Evolutionary conservation across 805 yeast genomes (phyloP), one percentile per base, ranked within the genome.

Genomic region (Kuraishia molischiana): DNA sequence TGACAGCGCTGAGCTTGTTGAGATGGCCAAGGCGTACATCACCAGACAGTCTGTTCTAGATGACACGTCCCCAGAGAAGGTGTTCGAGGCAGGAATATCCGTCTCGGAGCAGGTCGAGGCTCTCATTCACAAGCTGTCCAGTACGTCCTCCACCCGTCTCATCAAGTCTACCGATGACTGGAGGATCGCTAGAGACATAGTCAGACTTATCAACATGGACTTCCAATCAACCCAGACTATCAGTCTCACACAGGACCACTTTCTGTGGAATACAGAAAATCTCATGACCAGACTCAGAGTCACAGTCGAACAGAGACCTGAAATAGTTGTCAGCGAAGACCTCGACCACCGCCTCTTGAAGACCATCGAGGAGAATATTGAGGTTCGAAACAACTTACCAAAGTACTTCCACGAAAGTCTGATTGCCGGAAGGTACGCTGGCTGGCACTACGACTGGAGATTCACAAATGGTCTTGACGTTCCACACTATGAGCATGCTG

Each of bases 361-460:
- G 34, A 29, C 38, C 6, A 47, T 51, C 35, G 41, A 44, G 34
- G 18, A 38, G 19, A 15, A 8, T 10, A 5, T 31, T 6, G 34
- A 19, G 5, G n/a, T 9, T 5, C 8, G n/a, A 8, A 8, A 22
- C 22, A 38, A 44, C 29, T 42, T 41, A 29, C 31, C 43, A 1
- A 55, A 66, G 35, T 59, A 62, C 46, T 59, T 67, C 42, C 52
- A 56, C 37, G 73, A 68, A 47, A 64, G 70, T 4, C 36, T 46
- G 19, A 44, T 40, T 18, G 29, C 34, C 13, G 47, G 48, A 5
- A 36, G 71, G 67, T 74, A 74, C 43, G 74, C 71, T 56, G 66
- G 64, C 39, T 14, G 15, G 11, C 77, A 72, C 48, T 66, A 69
- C 43, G 78, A 73, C 45, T 65, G 68, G 65, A 51, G 75, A 37